Base-by-base conservation (phyloP, 345 rosid species). In the Alliaria petiolata region DNA sequence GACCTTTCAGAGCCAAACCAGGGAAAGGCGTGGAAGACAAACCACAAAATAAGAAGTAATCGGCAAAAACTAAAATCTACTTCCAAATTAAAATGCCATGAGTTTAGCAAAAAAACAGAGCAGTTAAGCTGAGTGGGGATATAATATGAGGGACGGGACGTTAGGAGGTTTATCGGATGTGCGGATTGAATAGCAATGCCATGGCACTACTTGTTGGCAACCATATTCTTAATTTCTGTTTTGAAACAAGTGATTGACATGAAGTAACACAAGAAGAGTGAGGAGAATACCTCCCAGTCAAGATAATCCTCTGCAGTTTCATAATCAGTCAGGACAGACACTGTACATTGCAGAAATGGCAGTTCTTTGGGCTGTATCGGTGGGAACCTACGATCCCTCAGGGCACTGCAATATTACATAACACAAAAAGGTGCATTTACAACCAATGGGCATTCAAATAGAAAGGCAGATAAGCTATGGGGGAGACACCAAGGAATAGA, bases 381-480 rank as follows among this genome's bases (percentile, higher is more conserved):
- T 64, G 93, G 93, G 73, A 92, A 95, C 81, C 98, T 88, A 61
- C 98, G 89, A 77, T 95, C 99, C 88, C 83, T 89, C 81, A 95
- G 77, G 75, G 99, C 99, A 83, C 98, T 95, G 83, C 77, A 78
- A 78, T 43, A 51, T 28, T 30, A 59, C 1, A 66, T 22, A 19
- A 49, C 30, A 20, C 17, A 52, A 44, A 12, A 36, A 20, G 5
- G 22, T 20, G 30, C 39, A 62, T 33, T 40, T 61, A 28, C 25
- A 17, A 43, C 55, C 38, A 62, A 34, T 4, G 15, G 7, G 62
- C 69, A 34, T 42, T 3, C 5, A 16, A 7, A 7, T 6, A 71
- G n/a, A 26, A 26, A 55, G 17, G 31, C n/a, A 45, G 25, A 46
- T 15, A 10, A 63, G 70, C 34, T 72, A 8, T 16, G 36, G 31